Evolutionary conservation across 768 basidiomycete genomes (phyloP), one percentile per base, ranked within the genome.

Genomic region (Termitomyces heimii): DNA sequence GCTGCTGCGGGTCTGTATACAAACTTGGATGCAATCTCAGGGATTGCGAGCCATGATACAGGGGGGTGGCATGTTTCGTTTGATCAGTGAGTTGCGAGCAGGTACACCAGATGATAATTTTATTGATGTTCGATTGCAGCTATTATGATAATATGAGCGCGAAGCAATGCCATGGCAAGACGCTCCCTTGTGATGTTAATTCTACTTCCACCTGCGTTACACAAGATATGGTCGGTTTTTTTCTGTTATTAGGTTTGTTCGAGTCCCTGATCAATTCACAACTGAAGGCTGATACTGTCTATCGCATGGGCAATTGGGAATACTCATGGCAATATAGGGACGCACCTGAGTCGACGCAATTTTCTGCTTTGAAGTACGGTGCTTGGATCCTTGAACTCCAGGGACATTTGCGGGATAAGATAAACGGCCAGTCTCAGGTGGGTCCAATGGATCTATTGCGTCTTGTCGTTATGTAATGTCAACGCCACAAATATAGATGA

Each of bases 281-380:
- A 24, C 31, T 32, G 26, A 53, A 77, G 75, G 82, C 82, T 12
- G 62, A 79, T 55, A 75, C 73, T 0, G 82, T 83, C 2, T 85
- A 77, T 61, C 74, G 80, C 20, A 72, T 83, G 5, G 83, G 82
- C 0, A 81, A 82, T 57, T 85, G 82, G 81, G 83, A 85, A 65
- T 84, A 85, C 58, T 79, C 72, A 56, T 85, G 73, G 73, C 69
- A 75, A 28, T 80, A 65, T 65, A 72, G 79, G 1, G 77, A 79
- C 50, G 77, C 78, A 0, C 73, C 75, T 28, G 66, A 72, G 9
- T 78, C 79, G 1, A 66, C 77, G 0, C 62, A 73, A 54, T 80
- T 79, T 51, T 63, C 77, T 13, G 68, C 75, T 2, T 62, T 79
- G n/a, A 70, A 67, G 55, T 80, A 75, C 44, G 80, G 80, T 0